Evolutionary conservation across 2,329 filamentous ascomycete species (phyloP).

Genomic region (Diaporthe batatas): DNA sequence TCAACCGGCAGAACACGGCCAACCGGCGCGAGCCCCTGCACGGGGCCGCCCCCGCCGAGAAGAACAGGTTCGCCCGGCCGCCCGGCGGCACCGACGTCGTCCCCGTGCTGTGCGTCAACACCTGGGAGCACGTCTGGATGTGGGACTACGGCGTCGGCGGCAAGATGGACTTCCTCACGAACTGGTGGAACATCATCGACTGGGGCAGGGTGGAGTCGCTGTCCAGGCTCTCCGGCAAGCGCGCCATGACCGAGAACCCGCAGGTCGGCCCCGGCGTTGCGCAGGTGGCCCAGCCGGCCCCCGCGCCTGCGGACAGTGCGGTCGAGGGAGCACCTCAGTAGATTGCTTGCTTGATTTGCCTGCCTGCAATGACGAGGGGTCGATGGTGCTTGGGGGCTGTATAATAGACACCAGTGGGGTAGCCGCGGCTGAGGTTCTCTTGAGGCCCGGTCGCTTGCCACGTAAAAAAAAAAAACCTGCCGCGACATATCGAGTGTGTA

Average conservation of each 20-base stretch:
- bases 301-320: neutral
- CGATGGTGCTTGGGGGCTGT: constrained; percentile 5
- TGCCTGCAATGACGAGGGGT: neutral
- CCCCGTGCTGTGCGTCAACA: constrained; percentile 91
- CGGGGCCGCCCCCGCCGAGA: constrained; percentile 44
- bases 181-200: constrained; percentile 91
- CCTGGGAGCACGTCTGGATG: constrained; percentile 96
- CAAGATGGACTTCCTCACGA: constrained; percentile 80
- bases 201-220: constrained; percentile 78
- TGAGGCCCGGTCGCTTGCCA: neutral
- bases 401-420: neutral
- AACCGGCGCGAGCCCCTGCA: constrained; percentile 50
- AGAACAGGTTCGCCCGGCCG: constrained; percentile 50
- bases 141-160: constrained; percentile 81
- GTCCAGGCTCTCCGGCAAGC: constrained; percentile 48
- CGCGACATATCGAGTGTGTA: neutral
- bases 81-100: constrained; percentile 77
- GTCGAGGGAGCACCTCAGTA: neutral
- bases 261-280: neutral
- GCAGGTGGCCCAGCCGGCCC: neutral
- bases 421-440: neutral
- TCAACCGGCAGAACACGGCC: constrained; percentile 55
- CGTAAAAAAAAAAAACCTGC: neutral
- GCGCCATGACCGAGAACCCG: constrained; percentile 25
- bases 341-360: neutral